Conservation (phyloP, 1,139 yeast species). For the Blastobotrys persicus region DNA sequence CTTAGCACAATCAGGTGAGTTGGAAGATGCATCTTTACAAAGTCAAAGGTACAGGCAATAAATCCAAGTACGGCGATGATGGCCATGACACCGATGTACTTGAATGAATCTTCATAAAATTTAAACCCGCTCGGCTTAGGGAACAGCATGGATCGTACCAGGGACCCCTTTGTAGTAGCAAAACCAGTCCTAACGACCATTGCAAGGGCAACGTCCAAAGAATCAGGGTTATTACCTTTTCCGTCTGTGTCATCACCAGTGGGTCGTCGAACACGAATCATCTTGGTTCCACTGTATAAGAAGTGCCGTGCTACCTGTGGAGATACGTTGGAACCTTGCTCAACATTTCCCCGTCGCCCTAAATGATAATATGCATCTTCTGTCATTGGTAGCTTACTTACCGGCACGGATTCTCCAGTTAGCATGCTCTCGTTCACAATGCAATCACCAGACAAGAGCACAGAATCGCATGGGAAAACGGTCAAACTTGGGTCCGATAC, state of each 20-base stretch:
- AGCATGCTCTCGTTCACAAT: constrained; percentile 93
- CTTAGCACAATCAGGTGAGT: constrained; percentile 71
- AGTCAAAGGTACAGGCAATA: constrained; percentile 75
- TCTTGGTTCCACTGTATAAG: constrained; percentile 82
- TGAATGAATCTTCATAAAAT: constrained; percentile 90
- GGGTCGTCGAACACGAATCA: constrained; percentile 71
- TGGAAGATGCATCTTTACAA: constrained; percentile 70
- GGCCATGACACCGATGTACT: constrained; percentile 93
- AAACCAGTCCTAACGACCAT: constrained; percentile 88
- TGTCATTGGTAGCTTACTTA: constrained; percentile 69
- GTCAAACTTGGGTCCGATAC: constrained; percentile 78
- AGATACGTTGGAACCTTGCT: constrained; percentile 51
- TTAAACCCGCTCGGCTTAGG: constrained; percentile 94
- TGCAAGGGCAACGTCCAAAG: constrained; percentile 69
- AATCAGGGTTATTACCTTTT: constrained; percentile 41
- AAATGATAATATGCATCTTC: constrained; percentile 59
- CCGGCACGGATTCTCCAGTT: constrained; percentile 98
- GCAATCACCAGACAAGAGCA: constrained; percentile 85
- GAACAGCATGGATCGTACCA: constrained; percentile 91
- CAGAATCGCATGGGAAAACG: constrained; percentile 82
- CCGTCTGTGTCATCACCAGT: constrained; percentile 30
- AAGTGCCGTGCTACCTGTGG: constrained; percentile 69
- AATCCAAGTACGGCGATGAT: constrained; percentile 83
- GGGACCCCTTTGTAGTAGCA: constrained; percentile 92
- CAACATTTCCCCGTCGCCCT: constrained; percentile 16